Evolutionary conservation across 805 yeast genomes (phyloP).

Genomic region (Zygoascus ofunaensis): DNA sequence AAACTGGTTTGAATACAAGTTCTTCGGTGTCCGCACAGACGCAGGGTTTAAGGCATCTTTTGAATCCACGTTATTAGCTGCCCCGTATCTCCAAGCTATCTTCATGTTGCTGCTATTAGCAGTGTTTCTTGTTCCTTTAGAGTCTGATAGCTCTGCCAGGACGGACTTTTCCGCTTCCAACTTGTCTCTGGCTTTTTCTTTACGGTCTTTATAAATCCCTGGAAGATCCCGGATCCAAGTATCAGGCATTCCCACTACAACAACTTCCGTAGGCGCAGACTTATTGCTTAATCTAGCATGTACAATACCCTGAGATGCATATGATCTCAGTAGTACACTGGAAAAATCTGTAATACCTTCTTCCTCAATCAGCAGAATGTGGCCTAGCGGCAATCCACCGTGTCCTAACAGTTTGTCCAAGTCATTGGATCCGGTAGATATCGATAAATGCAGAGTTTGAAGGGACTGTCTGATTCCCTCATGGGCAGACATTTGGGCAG

Average conservation of each 20-base stretch:
- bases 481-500: slow-evolving; percentile 25
- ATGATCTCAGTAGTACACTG: slow-evolving; percentile 56
- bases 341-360: slow-evolving; percentile 83
- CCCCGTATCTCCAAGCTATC: slow-evolving; percentile 94
- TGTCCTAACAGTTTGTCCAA: slow-evolving; percentile 69
- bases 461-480: slow-evolving; percentile 71
- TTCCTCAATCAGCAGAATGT: slow-evolving; percentile 65
- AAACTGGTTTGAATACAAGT: slow-evolving; percentile 41
- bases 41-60: slow-evolving; percentile 7
- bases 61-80: slow-evolving; percentile 25
- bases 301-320: slow-evolving; percentile 66
- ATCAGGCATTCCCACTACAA: slow-evolving; percentile 51
- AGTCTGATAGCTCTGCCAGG: neutral
- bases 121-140: slow-evolving; percentile 1
- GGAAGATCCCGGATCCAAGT: slow-evolving; percentile 66
- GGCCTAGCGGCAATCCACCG: slow-evolving; percentile 78
- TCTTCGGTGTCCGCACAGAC: neutral
- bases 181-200: slow-evolving; percentile 29
- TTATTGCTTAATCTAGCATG: slow-evolving; percentile 41
- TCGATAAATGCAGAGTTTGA: slow-evolving; percentile 60
- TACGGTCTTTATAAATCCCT: slow-evolving; percentile 57
- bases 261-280: slow-evolving; percentile 40
- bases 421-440: slow-evolving; percentile 73
- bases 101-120: slow-evolving; percentile 39
- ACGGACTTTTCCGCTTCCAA: slow-evolving; percentile 32